These are phyloP conservation scores for Lactarius hengduanensis DNA, from an alignment of 768 basidiomycete genomes.

Conservation along the genomic window DNA sequence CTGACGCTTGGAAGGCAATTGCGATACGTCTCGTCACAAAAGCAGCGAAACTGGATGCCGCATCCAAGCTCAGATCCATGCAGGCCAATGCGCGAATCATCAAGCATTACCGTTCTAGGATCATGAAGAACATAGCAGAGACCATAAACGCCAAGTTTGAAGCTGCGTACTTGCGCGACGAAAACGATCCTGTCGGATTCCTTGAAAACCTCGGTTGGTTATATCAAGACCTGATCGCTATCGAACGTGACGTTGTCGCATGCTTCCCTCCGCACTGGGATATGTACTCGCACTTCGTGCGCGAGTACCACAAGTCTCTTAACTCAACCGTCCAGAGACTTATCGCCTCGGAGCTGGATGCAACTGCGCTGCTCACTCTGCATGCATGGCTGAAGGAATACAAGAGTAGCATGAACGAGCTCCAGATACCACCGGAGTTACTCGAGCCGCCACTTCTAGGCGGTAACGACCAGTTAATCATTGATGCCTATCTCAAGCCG, in stretches of 20 bases:
- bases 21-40: slow-evolving; percentile 94
- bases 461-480: slow-evolving; percentile 88
- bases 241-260: slow-evolving; percentile 84
- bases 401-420: slow-evolving; percentile 91
- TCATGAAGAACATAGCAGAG: slow-evolving; percentile 74
- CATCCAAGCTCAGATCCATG: slow-evolving; percentile 90
- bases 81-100: slow-evolving; percentile 89
- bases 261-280: slow-evolving; percentile 94
- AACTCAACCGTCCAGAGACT: slow-evolving; percentile 71
- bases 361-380: slow-evolving; percentile 80
- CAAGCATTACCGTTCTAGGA: slow-evolving; percentile 93
- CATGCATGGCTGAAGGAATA: slow-evolving; percentile 97
- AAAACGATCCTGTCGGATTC: slow-evolving; percentile 67
- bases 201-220: slow-evolving; percentile 83
- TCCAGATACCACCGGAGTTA: slow-evolving; percentile 76
- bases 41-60: slow-evolving; percentile 87
- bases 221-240: slow-evolving; percentile 92
- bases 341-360: slow-evolving; percentile 74
- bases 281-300: slow-evolving; percentile 77
- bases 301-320: slow-evolving; percentile 87
- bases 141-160: slow-evolving; percentile 75
- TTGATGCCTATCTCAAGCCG: slow-evolving; percentile 92
- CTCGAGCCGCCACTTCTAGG: slow-evolving; percentile 90
- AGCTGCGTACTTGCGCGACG: slow-evolving; percentile 58
- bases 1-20: slow-evolving; percentile 61